A percentile compares a stretch with the other conserved stretches of the same genome.
These are phyloP conservation scores for Catharanthus roseus DNA, from an alignment of 257 asterid species.

Conservation along the genomic window DNA sequence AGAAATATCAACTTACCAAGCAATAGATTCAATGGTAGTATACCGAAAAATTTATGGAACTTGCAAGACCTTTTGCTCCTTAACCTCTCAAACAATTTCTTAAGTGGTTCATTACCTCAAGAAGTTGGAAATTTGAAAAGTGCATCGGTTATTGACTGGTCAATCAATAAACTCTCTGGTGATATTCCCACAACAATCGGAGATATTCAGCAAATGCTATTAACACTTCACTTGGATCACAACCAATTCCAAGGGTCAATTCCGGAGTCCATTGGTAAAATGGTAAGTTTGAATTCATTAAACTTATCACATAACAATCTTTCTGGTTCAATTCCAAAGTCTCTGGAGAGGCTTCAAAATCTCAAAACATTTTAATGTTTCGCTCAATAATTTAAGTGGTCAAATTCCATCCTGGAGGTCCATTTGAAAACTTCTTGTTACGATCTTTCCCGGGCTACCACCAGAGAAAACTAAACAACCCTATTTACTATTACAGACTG, in stretches of 20 bases:
- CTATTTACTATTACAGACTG: no score
- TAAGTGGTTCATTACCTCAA: background rate
- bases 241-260: conserved; percentile 25
- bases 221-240: conserved; percentile 9
- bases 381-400: no score
- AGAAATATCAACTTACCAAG: background rate
- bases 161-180: background rate
- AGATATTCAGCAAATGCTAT: background rate
- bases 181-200: conserved; percentile 19
- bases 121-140: background rate
- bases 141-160: background rate
- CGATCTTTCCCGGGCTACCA: no score
- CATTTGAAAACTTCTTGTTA: no score
- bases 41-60: background rate
- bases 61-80: background rate
- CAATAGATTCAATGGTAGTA: background rate
- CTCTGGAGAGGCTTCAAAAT: background rate
- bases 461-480: no score
- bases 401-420: no score
- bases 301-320: conserved; percentile 24
- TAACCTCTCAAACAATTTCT: background rate
- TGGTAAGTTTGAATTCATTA: conserved; percentile 11
- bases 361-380: background rate
- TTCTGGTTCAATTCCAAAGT: conserved; percentile 22
- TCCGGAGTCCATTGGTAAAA: conserved; percentile 19